phyloP scores from a whole-genome alignment of 495 filamentous ascomycete species.

The Physcia stellaris region DNA sequence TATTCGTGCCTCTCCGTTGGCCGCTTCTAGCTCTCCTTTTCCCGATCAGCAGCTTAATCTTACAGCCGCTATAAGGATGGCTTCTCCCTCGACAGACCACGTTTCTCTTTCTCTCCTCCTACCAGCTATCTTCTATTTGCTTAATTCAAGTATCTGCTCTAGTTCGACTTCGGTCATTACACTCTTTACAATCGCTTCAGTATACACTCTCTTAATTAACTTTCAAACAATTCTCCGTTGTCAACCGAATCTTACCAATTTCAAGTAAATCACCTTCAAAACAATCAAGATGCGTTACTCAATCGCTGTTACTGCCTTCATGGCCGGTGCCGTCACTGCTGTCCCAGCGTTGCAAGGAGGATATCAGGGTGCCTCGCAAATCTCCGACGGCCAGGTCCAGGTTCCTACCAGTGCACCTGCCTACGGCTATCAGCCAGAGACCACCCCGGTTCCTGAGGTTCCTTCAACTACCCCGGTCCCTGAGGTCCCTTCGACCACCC shows the following conservation, averaged over 20 bases:
- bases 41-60: constrained; percentile 5
- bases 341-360: constrained; percentile 2
- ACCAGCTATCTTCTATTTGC: neutral
- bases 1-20: neutral
- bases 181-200: constrained; percentile 27
- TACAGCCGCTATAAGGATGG: constrained; percentile 1
- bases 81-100: constrained; percentile 11
- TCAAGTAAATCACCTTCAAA: constrained; percentile 11
- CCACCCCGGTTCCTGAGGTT: too few relatives aligned
- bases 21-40: constrained; percentile 1
- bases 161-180: constrained; percentile 41
- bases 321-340: constrained; percentile 23
- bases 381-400: constrained; percentile 15
- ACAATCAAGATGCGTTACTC: constrained; percentile 44
- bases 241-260: constrained; percentile 12
- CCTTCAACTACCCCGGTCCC: too few relatives aligned
- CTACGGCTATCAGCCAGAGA: too few relatives aligned
- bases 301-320: constrained; percentile 33
- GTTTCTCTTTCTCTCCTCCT: constrained; percentile 13
- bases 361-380: constrained; percentile 8
- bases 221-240: too few relatives aligned
- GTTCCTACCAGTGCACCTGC: constrained; percentile 1
- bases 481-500: neutral
- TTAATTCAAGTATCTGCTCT: constrained; percentile 22
- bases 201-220: constrained; percentile 31